A percentile compares a stretch with the other conserved stretches of the same genome.
Conservation (phyloP, 1,139 yeast genomes). For the Kodamaea alishanica region DNA sequence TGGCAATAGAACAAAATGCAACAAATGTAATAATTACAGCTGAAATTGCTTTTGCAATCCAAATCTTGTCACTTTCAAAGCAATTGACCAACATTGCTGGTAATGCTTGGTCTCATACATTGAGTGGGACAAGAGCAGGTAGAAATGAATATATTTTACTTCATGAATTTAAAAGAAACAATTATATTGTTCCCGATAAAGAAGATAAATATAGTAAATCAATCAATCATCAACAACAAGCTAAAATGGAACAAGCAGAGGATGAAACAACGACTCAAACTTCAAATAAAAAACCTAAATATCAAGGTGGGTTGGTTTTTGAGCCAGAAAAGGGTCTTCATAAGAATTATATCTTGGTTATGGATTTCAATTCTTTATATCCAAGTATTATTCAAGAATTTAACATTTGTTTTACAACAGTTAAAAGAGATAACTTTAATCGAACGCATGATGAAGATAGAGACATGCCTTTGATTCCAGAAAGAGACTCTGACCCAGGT, state of each 20-base stretch:
- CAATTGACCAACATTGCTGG: conserved; percentile 95
- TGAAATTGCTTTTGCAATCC: conserved; percentile 75
- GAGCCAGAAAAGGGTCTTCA: conserved; percentile 96
- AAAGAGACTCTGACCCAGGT: conserved; percentile 58
- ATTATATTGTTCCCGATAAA: conserved; percentile 87
- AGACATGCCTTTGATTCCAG: conserved; percentile 71
- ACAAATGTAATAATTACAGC: conserved; percentile 69
- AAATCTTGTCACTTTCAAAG: conserved; percentile 82
- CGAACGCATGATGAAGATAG: conserved; percentile 51
- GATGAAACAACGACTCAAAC: conserved; percentile 48
- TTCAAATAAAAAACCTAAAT: conserved; percentile 75
- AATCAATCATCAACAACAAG: conserved; percentile 36
- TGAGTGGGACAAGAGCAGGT: conserved; percentile 95
- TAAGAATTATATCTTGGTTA: conserved; percentile 81
- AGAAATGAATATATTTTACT: conserved; percentile 89
- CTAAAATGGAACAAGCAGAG: conserved; percentile 36
- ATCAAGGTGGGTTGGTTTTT: conserved; percentile 93
- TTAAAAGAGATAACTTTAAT: conserved; percentile 60
- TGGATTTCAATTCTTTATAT: conserved; percentile 97
- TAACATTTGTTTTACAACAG: conserved; percentile 96
- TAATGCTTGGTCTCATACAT: conserved; percentile 94
- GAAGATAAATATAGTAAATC: conserved; percentile 51
- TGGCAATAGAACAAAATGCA: conserved; percentile 70
- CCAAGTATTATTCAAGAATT: conserved; percentile 97
- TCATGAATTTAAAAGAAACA: conserved; percentile 83